Evolutionary conservation across 495 filamentous ascomycete species (phyloP), one percentile per base, ranked within the genome.

Genomic region (Penicillium canariense): DNA sequence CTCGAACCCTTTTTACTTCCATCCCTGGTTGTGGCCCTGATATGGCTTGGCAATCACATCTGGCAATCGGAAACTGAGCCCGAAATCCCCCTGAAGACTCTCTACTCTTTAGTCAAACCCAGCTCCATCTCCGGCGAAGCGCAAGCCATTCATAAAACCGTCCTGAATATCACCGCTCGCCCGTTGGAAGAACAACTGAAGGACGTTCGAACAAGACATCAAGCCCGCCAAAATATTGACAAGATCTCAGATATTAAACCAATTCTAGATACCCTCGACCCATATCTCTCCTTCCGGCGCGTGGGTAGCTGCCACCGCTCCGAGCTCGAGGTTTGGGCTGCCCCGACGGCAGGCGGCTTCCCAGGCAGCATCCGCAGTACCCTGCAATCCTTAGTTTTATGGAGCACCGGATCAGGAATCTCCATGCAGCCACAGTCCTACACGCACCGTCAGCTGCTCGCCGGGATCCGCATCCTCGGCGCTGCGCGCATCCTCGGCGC

Each of bases 1-100:
- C 86, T 96, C 26, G 91, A 96, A 53, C 87, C 90, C 0, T 95
- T 97, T 52, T 77, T 98, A 2, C 77, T 98, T 14, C 91, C 94
- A 2, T 93, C 91, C 10, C 79, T 97, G 8, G 84, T 96, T 9
- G 80, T 87, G 2, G 91, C 88, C 2, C 76, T 97, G 27, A 80
- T 80, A 3, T 96, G 88, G 83, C 82, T 98, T 34, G 81, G 87
- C 0, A 85, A 87, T 40, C 84, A 89, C 59, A 83, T 96, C n/a
- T 92, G 90, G 86, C 85, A 85, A 66, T 74, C 68, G 0, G 77
- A 77, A 54, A 63, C 76, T 22, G 84, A 86, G 52, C 80, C 86
- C 11, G 76, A 89, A 5, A 80, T 97, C 30, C 68, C 72, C 0
- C 34, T 79, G 31, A 87, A 85, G 56, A 84, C 95, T 14, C 75